These are phyloP conservation scores for Leptodermis oblonga DNA, from an alignment of 257 asterid species.

Conservation along the genomic window DNA sequence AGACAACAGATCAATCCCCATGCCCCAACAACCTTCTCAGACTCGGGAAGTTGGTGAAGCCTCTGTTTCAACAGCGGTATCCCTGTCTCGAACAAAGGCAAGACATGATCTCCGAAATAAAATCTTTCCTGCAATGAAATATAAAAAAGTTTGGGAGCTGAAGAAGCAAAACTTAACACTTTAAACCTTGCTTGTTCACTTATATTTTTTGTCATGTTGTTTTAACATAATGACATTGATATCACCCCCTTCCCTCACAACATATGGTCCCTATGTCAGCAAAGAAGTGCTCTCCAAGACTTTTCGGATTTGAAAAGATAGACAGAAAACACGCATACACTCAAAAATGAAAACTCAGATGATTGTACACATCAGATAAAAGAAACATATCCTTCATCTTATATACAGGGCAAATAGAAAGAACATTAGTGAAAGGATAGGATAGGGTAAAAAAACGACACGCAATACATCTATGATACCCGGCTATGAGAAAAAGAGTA, in stretches of 20 bases:
- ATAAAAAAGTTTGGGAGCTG: background rate
- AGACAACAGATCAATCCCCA: conserved; percentile 10
- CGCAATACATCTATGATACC: background rate
- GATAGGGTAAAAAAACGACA: background rate
- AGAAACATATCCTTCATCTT: background rate
- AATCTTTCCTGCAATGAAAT: conserved; percentile 72
- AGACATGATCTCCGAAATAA: conserved; percentile 77
- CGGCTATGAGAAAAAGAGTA: background rate
- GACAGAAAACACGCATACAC: background rate
- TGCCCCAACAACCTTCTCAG: conserved; percentile 50
- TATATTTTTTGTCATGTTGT: background rate
- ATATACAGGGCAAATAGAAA: background rate
- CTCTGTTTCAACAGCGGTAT: conserved; percentile 84
- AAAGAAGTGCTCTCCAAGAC: background rate
- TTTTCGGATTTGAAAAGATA: background rate
- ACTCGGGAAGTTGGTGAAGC: conserved; percentile 64
- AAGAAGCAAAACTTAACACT: background rate
- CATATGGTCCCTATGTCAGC: background rate
- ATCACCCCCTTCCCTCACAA: background rate
- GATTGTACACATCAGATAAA: background rate
- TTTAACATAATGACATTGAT: background rate
- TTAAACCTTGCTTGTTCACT: background rate
- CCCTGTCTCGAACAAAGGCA: conserved; percentile 93
- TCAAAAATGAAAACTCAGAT: background rate
- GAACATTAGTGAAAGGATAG: background rate